phyloP scores from a whole-genome alignment of 2,329 filamentous ascomycete genomes.

The Cercospora sesami region DNA sequence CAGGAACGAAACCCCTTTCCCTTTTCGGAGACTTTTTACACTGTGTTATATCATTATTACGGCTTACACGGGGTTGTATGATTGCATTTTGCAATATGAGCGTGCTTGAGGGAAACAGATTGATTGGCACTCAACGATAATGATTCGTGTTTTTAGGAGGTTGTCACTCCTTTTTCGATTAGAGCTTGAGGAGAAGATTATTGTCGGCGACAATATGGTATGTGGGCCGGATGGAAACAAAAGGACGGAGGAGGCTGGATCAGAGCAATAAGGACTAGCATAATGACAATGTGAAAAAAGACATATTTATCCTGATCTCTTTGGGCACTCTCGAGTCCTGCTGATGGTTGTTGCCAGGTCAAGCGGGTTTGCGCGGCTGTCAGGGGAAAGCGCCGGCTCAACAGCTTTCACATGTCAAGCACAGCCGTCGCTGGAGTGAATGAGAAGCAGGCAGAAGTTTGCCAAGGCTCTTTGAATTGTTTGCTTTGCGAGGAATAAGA shows the following conservation, averaged over 20 bases:
- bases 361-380: not conserved
- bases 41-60: not conserved
- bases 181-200: not conserved
- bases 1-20: not conserved
- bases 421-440: not conserved
- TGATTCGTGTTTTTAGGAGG: not conserved
- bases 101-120: not conserved
- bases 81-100: not conserved
- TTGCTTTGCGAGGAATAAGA: not conserved
- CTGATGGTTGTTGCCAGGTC: not conserved
- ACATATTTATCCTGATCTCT: not conserved
- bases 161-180: not conserved
- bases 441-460: not conserved
- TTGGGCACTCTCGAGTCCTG: not conserved
- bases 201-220: not conserved
- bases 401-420: not conserved
- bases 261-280: not conserved
- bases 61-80: not conserved
- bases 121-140: not conserved
- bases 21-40: not conserved
- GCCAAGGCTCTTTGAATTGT: not conserved
- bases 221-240: not conserved
- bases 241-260: not conserved
- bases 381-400: not conserved
- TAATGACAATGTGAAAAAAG: not conserved